Base-by-base conservation (phyloP, 164 flowering plant species). In the Aristolochia contorta region DNA sequence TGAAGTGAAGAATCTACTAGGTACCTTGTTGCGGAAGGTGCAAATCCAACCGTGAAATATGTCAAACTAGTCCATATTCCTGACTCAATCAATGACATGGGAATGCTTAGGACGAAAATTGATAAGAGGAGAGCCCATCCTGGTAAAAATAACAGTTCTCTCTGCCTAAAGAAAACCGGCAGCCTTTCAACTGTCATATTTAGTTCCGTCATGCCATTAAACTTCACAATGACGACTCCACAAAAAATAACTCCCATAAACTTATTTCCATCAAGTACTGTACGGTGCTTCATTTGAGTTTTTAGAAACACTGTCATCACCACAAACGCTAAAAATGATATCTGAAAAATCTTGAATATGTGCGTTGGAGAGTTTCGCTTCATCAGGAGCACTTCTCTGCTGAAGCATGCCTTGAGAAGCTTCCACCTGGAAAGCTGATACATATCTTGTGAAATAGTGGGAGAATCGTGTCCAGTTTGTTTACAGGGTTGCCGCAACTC, bases 91-190 rank as follows among this genome's bases (percentile, higher is more conserved):
- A 80, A 45, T 9, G 83, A 59, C 12, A 83, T 52, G 0, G 95
- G 95, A 20, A 85, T 75, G 67, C 77, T 78, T 57, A 77, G 65
- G 37, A 87, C 66, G 79, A 79, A 84, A 41, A 75, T 63, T 12
- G 94, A 81, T 20, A 87, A 70, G 2, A 84, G 65, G 60, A 71
- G 81, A 19, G 80, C 77, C 92, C 92, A 85, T 46, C 84, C 61
- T 7, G 79, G 79, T 53, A 59, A 75, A 59, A 78, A 74, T 65
- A 73, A 49, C 22, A 68, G 51, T 61, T 78, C 78, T 65, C 82
- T 71, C 56, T 76, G 82, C 71, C 76, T 78, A 71, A 61, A 78
- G 57, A 73, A 76, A 4, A 74, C 72, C 0, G 82, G 82, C 37
- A 78, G 63, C 59, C 70, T 73, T 25, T 25, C 19, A 5, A 75